A percentile compares a stretch with the other conserved stretches of the same genome.
These are phyloP conservation scores for Trichoderma endophyticum DNA, from an alignment of 2,329 filamentous ascomycete genomes.

Conservation along the genomic window DNA sequence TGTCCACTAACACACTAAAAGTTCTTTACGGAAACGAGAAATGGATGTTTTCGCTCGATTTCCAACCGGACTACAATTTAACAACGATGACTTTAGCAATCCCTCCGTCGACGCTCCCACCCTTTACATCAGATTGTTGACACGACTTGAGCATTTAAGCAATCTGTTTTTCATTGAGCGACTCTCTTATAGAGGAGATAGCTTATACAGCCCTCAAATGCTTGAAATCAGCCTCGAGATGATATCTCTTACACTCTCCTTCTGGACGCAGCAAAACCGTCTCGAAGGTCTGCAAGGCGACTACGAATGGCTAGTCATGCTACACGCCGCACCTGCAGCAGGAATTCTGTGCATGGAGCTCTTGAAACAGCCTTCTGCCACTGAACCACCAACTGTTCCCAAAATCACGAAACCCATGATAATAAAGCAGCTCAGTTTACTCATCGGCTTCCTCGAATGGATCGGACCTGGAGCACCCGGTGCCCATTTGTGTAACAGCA, in stretches of 20 bases:
- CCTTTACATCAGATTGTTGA: constrained; percentile 44
- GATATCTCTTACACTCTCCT: constrained; percentile 41
- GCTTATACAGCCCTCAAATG: constrained; percentile 39
- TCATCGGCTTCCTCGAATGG: constrained; percentile 49
- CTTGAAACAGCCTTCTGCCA: constrained; percentile 30
- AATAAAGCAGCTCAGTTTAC: constrained; percentile 48
- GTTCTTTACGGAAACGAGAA: not conserved
- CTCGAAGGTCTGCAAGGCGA: constrained; percentile 40
- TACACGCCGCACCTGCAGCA: constrained; percentile 44
- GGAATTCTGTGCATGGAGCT: constrained; percentile 49
- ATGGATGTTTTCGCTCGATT: constrained; percentile 7
- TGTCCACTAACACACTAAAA: not conserved
- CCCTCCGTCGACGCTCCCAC: constrained; percentile 38
- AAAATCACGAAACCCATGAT: constrained; percentile 41
- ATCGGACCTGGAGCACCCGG: constrained; percentile 45
- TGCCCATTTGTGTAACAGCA: constrained; percentile 41
- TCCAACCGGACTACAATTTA: constrained; percentile 4
- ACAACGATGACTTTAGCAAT: constrained; percentile 42
- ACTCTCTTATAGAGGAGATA: constrained; percentile 45
- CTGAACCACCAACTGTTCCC: constrained; percentile 22
- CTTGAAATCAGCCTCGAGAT: constrained; percentile 43
- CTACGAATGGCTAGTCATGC: constrained; percentile 48
- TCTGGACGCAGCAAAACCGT: constrained; percentile 47
- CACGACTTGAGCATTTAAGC: constrained; percentile 49
- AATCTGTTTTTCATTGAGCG: constrained; percentile 58